These are phyloP conservation scores for Balakata baccata DNA, from an alignment of 345 rosid genomes.

Conservation along the genomic window DNA sequence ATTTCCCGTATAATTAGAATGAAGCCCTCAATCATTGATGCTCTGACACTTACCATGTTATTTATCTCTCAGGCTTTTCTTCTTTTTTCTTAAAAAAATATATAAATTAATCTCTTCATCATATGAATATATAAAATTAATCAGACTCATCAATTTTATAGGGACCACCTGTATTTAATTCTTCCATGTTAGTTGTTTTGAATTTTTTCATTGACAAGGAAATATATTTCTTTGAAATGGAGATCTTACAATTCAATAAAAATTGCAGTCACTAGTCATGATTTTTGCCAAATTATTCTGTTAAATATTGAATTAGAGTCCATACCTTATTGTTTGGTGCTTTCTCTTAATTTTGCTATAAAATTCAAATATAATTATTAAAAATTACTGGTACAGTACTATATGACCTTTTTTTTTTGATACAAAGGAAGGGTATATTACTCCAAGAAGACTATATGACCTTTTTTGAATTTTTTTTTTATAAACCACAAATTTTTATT, in stretches of 20 bases:
- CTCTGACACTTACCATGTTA: slow-evolving; percentile 4
- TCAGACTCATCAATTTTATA: slow-evolving; percentile 7
- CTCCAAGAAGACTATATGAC: no score
- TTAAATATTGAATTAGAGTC: background rate
- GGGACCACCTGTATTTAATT: slow-evolving; percentile 23
- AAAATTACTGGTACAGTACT: no score
- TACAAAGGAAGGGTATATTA: no score
- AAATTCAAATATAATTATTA: no score
- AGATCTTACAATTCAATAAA: background rate
- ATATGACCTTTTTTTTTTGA: no score
- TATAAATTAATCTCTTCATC: no score
- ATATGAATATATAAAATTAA: background rate
- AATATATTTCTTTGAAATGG: background rate
- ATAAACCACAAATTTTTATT: no score
- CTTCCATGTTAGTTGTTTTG: slow-evolving; percentile 13
- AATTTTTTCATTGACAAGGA: slow-evolving; percentile 11
- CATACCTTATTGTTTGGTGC: background rate
- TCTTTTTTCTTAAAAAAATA: no score
- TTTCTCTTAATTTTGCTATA: background rate
- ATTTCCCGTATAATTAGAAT: no score
- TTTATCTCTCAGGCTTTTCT: background rate
- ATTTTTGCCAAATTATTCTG: background rate
- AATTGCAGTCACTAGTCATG: background rate
- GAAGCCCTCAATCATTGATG: slow-evolving; percentile 1
- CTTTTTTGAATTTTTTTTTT: no score